Evolutionary conservation across 208 protist species (phyloP), one percentile per base, ranked within the genome.

Genomic region (Crithidia expoeki): DNA sequence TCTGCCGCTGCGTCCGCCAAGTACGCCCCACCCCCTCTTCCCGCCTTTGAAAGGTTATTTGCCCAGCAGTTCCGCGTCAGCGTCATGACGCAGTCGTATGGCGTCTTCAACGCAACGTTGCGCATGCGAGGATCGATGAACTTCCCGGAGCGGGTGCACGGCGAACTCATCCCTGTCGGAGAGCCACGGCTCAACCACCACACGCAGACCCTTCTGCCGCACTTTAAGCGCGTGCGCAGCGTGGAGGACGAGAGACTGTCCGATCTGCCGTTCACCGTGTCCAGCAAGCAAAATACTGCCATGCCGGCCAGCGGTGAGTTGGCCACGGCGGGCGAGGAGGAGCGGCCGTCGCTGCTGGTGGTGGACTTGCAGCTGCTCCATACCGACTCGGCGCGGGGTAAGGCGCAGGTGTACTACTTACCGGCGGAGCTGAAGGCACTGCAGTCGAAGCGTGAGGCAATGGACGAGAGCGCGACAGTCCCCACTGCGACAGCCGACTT

Each of bases 61-160:
- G 74, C 63, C 0, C 89, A 94, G 66, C 38, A 79, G 5, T 94
- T 92, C 63, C 60, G 72, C 7, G 82, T 94, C 2, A 90, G 89
- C 42, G 81, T 94, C n/a, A 79, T 94, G 36, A 86, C 89, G 4
- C 38, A 75, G 27, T 78, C 59, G 25, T 88, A 81, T 42, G 89
- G 89, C 42, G 68, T 72, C 42, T 94, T 94, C 51, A 94, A 94
- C 60, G 89, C 86, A 16, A 92, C 84, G 0, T 71, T 94, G 52
- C 68, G 62, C 46, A 67, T 90, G 32, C 73, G 59, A 4, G 56
- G 46, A 30, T 92, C 86, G 1, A 25, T 75, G 14, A 87, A 73
- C 60, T 94, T 94, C 58, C 79, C 81, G n/a, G 89, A 90, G 44
- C 72, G 72, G 7, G 64, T 94, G 16, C 77, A 86, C 27, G 89